These are phyloP conservation scores for Coemansia sp. DNA, from an alignment of 192 early-diverging fungal genomes.

Conservation along the genomic window DNA sequence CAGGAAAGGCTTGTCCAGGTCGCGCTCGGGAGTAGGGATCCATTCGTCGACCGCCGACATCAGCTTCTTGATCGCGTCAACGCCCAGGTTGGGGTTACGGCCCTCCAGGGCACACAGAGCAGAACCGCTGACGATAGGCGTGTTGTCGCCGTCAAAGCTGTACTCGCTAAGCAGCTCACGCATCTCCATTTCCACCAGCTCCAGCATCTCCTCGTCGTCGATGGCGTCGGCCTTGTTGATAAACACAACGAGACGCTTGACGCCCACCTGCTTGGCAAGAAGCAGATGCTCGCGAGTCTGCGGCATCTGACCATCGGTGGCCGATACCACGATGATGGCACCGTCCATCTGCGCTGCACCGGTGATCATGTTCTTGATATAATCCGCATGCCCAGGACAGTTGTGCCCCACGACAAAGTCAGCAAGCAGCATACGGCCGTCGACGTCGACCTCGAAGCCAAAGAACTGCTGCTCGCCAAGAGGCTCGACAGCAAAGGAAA, in stretches of 20 bases:
- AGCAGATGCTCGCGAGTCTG: conserved; percentile 98
- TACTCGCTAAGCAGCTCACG: conserved; percentile 90
- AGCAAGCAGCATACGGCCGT: conserved; percentile 32
- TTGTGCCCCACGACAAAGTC: conserved; percentile 44
- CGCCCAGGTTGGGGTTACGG: conserved; percentile 86
- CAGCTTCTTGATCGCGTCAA: conserved; percentile 83
- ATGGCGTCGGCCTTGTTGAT: conserved; percentile 99
- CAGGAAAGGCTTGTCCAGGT: conserved; percentile 98
- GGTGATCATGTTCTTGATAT: conserved; percentile 99
- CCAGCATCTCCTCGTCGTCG: conserved; percentile 96
- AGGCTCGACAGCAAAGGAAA: conserved; percentile 16
- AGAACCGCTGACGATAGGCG: conserved; percentile 89
- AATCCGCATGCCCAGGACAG: conserved; percentile 98
- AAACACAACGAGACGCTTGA: conserved; percentile 90
- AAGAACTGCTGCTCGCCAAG: conserved; percentile 20
- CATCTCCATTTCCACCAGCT: conserved; percentile 99
- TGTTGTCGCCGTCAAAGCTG: conserved; percentile 88
- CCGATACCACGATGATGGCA: conserved; percentile 97
- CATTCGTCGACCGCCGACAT: conserved; percentile 90
- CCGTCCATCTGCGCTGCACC: conserved; percentile 98
- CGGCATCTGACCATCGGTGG: conserved; percentile 98
- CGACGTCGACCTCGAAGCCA: conserved; percentile 38
- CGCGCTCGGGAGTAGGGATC: conserved; percentile 90
- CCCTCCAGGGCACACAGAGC: conserved; percentile 95
- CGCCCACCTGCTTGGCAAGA: conserved; percentile 93